Percentiles rank a stretch among this genome's conserved stretches.
phyloP scores from a whole-genome alignment of 2,329 filamentous ascomycete species.

The Alternaria incomplexa region DNA sequence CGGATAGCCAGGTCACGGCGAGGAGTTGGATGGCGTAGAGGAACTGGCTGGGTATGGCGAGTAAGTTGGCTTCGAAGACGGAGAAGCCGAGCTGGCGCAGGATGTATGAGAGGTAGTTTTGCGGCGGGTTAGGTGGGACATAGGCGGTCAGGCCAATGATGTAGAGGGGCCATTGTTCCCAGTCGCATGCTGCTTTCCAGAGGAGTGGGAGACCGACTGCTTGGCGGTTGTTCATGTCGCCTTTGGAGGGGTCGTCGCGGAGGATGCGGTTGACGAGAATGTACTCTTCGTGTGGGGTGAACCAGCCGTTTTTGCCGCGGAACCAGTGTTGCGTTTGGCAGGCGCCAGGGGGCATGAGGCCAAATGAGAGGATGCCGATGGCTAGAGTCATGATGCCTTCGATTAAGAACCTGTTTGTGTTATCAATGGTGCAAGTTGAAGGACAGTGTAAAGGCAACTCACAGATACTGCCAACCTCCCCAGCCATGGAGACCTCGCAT shows the following conservation, averaged over 20 bases:
- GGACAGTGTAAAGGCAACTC: neutral
- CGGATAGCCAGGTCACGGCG: slow-evolving; percentile 54
- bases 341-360: slow-evolving; percentile 60
- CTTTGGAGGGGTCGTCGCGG: slow-evolving; percentile 63
- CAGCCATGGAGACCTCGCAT: slow-evolving; percentile 52
- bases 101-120: slow-evolving; percentile 60
- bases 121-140: slow-evolving; percentile 25
- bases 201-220: slow-evolving; percentile 27
- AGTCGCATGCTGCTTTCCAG: slow-evolving; percentile 35
- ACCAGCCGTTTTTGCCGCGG: slow-evolving; percentile 65
- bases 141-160: slow-evolving; percentile 54
- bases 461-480: slow-evolving; percentile 50
- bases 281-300: slow-evolving; percentile 63
- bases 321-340: slow-evolving; percentile 62
- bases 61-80: slow-evolving; percentile 67
- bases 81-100: slow-evolving; percentile 65
- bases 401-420: slow-evolving; percentile 57
- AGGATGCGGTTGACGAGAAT: slow-evolving; percentile 68
- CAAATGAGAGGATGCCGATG: slow-evolving; percentile 61
- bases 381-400: slow-evolving; percentile 62
- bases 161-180: slow-evolving; percentile 43
- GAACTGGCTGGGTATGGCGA: slow-evolving; percentile 61
- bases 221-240: slow-evolving; percentile 56
- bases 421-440: slow-evolving; percentile 35
- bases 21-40: slow-evolving; percentile 52